Base-by-base conservation (phyloP, 371 early-diverging fungal genomes). In the Rhizopus arrhizus region DNA sequence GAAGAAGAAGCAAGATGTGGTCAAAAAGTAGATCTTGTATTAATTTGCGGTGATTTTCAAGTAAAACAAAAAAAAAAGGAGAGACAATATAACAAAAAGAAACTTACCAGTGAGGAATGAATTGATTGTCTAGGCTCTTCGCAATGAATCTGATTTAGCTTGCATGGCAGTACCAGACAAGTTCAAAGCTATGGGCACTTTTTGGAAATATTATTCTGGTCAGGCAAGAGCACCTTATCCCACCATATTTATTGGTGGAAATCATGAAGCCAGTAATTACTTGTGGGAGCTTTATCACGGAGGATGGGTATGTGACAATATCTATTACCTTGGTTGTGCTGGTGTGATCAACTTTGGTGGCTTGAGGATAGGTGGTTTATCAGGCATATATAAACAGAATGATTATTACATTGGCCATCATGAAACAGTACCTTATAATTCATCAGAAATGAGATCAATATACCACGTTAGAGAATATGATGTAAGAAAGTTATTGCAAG, bases 31-130 rank as follows among this genome's bases (percentile, higher is more conserved):
- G 98, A 98, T 74, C 83, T 98, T 31, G 74, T 99, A 0, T 67
- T 99, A 34, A 93, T 99, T 51, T 96, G 96, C 72, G 99, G 99
- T 45, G 99, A 99, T 76, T 95, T 99, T 72, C 95, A 97, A 83
- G 92, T 88, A 72, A 16, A 53, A 34, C 16, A 16, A 5, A 5
- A 11, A 36, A 33, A 38, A 56, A 5, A 40, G 31, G 15, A 32
- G 15, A 32, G 42, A 3, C 7, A 15, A 35, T 12, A 32, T 16
- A 40, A 51, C 13, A 28, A 6, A 48, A 29, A 28, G 15, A 3
- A 38, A 3, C 35, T n/a, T 50, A 22, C 22, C 1, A 22, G 22
- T 22, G 22, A 22, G 22, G 22, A 22, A 22, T 22, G 22, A 22
- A 22, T 22, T 22, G 22, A 22, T 22, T 22, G 22, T 56, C 2